Evolutionary conservation across 2,329 filamentous ascomycete genomes (phyloP).

Genomic region (Alternaria triticimaculans): DNA sequence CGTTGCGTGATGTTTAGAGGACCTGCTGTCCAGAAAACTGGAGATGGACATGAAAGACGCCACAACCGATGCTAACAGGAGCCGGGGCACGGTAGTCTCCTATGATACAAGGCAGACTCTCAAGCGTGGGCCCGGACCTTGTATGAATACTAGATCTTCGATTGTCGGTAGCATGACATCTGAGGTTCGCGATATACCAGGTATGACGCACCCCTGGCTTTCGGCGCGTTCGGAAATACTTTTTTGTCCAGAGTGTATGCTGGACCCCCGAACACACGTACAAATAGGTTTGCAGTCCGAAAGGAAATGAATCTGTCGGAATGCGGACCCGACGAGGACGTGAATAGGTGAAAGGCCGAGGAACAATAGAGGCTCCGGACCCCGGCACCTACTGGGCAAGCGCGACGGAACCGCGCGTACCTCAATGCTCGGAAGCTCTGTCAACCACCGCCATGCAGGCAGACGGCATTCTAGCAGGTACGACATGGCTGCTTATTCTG

Average conservation of each 20-base stretch:
- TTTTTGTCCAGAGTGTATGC: neutral
- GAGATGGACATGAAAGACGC: conserved; percentile 19
- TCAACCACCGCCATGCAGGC: conserved; percentile 28
- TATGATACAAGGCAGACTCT: neutral
- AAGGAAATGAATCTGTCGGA: neutral
- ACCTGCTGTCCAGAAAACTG: conserved; percentile 20
- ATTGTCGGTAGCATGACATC: neutral
- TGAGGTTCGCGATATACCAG: neutral
- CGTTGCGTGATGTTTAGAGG: conserved; percentile 13
- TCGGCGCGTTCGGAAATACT: conserved; percentile 7
- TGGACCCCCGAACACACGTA: conserved; percentile 3
- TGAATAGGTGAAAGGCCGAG: conserved; percentile 11
- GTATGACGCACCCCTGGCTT: conserved; percentile 15
- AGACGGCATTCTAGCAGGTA: conserved; percentile 25
- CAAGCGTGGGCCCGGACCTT: neutral
- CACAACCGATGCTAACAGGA: neutral
- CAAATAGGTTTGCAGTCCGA: neutral
- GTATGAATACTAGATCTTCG: neutral
- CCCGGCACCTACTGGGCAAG: conserved; percentile 14
- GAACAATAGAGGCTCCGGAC: conserved; percentile 29
- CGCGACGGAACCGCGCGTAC: conserved; percentile 14
- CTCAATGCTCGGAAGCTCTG: conserved; percentile 3
- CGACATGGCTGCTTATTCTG: conserved; percentile 9
- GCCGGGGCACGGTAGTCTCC: conserved; percentile 9
- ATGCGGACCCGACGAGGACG: neutral